Base-by-base conservation (phyloP, 2,329 filamentous ascomycete species). In the Furcasterigmium sp. region DNA sequence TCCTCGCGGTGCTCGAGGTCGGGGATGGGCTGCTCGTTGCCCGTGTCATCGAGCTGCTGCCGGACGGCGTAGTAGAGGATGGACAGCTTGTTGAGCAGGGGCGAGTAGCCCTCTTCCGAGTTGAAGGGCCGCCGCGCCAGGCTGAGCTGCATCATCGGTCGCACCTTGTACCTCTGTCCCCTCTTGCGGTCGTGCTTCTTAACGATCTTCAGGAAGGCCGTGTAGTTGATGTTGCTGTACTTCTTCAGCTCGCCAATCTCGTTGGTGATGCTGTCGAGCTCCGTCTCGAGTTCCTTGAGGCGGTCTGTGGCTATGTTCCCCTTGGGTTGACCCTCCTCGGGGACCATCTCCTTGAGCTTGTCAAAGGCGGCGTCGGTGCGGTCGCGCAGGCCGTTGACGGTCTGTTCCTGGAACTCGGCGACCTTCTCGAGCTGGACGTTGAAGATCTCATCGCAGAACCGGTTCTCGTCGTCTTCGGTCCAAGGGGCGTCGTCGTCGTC, bases 171-270 rank as follows among this genome's bases (percentile, higher is more conserved):
- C 42, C 82, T 78, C 52, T 82, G 77, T 44, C 91, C 91, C 52
- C 91, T 80, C 69, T 91, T 94, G 53, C 93, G 87, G 67, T 98
- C 93, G 67, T 98, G 93, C 70, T 98, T 98, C 81, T 98, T 98
- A 44, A 90, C 90, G 38, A 95, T 95, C 75, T 98, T 98, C 60
- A 96, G 78, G 67, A 97, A 95, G 38, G 90, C 93, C 6, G 93
- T 95, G 66, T 96, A 98, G 70, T 98, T 98, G 70, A 96, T 84
- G 51, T 85, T 87, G 65, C 89, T 93, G 69, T 93, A 98, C 64
- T 88, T 93, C 68, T 95, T 93, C 53, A 98, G 77, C 71, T 95
- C 87, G 62, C 85, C 91, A 58, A 94, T 84, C 65, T 96, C 89
- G 61, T 88, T 87, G 26, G 87, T 93, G 64, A 97, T 93, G 42